phyloP scores from a whole-genome alignment of 306 rosid species.

The Rosa multiflora region DNA sequence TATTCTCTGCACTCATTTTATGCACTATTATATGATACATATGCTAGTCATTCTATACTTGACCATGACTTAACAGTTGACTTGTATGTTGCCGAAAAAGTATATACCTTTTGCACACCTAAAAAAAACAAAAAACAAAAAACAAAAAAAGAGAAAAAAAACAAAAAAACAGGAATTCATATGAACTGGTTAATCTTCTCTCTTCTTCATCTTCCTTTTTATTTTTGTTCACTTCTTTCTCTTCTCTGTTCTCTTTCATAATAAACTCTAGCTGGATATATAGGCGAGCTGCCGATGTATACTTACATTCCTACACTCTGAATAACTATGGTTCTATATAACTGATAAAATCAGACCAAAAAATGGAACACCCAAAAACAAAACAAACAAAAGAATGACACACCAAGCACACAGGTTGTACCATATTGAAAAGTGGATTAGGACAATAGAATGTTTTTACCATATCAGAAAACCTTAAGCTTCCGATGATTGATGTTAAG shows the following conservation, averaged over 20 bases:
- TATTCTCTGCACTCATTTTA: slow-evolving; percentile 8
- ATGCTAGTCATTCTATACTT: background rate
- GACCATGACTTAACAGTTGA: background rate
- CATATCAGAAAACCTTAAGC: too few relatives aligned
- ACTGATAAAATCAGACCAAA: slow-evolving; percentile 56
- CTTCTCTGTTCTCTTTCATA: slow-evolving; percentile 30
- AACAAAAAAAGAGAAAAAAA: background rate
- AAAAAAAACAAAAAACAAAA: too few relatives aligned
- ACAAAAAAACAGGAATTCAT: slow-evolving; percentile 45
- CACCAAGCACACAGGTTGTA: slow-evolving; percentile 59
- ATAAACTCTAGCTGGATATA: slow-evolving; percentile 59
- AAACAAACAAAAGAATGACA: slow-evolving; percentile 59
- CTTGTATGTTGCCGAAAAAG: background rate
- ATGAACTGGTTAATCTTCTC: slow-evolving; percentile 56
- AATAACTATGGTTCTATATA: slow-evolving; percentile 75
- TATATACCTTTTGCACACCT: slow-evolving; percentile 75
- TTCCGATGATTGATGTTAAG: too few relatives aligned
- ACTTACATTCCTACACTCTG: slow-evolving; percentile 82
- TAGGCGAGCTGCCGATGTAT: slow-evolving; percentile 74
- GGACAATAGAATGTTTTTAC: too few relatives aligned
- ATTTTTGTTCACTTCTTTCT: slow-evolving; percentile 7
- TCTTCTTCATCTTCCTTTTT: slow-evolving; percentile 9
- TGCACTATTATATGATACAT: background rate
- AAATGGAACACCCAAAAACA: slow-evolving; percentile 65
- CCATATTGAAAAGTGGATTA: too few relatives aligned